phyloP scores from a whole-genome alignment of 352 stramenopile species.

The Thalassiosira hispida region DNA sequence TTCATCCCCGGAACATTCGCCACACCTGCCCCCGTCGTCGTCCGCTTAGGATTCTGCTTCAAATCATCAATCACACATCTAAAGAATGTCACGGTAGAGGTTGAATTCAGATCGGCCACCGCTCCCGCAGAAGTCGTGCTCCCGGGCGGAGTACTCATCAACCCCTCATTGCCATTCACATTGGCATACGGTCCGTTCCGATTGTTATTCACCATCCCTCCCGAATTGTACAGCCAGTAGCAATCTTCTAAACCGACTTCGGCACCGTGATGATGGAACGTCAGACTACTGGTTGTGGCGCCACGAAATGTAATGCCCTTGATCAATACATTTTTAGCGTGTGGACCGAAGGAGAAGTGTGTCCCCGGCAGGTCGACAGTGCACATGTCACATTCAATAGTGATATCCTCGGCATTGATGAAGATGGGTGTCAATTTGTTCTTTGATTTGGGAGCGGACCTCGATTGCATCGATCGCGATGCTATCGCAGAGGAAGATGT shows the following conservation, averaged over 20 bases:
- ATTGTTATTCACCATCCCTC: conserved; percentile 28
- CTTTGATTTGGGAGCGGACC: conserved; percentile 1
- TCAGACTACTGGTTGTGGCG: conserved; percentile 56
- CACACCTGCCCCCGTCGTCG: conserved; percentile 37
- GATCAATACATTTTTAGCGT: conserved; percentile 70
- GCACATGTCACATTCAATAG: conserved; percentile 73
- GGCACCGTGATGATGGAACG: conserved; percentile 73
- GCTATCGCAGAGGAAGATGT: background rate
- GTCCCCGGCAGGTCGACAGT: conserved; percentile 59
- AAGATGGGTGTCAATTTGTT: conserved; percentile 52
- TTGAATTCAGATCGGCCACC: conserved; percentile 77
- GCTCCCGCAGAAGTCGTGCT: conserved; percentile 32
- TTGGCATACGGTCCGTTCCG: conserved; percentile 4
- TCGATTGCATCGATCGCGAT: background rate
- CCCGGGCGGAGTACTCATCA: background rate
- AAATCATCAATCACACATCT: conserved; percentile 68
- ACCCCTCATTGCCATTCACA: background rate
- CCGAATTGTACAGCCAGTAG: conserved; percentile 64
- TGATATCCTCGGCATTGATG: conserved; percentile 76
- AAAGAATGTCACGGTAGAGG: conserved; percentile 69
- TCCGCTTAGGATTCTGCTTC: conserved; percentile 34
- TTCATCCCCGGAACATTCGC: conserved; percentile 48
- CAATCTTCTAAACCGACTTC: conserved; percentile 75
- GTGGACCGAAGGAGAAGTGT: conserved; percentile 75
- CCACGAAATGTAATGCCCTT: conserved; percentile 67